phyloP scores from a whole-genome alignment of 768 basidiomycete genomes.

The Scleroderma citrinum region DNA sequence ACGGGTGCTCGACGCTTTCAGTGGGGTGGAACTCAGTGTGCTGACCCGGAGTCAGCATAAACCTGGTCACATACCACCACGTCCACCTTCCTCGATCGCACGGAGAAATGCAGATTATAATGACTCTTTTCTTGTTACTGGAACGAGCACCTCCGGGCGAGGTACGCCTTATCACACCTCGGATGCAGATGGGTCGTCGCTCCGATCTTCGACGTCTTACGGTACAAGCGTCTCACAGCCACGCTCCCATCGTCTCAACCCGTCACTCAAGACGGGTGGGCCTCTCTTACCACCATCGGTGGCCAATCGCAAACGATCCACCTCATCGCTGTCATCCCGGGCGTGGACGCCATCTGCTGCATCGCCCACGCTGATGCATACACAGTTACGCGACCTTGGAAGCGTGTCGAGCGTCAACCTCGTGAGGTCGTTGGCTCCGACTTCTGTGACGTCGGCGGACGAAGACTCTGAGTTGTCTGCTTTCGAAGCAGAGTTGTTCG shows the following conservation, averaged over 20 bases:
- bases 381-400: slow-evolving; percentile 27
- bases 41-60: slow-evolving; percentile 37
- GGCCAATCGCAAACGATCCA: slow-evolving; percentile 50
- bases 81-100: slow-evolving; percentile 22
- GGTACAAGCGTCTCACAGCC: slow-evolving; percentile 44
- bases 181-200: slow-evolving; percentile 47
- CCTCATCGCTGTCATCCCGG: slow-evolving; percentile 55
- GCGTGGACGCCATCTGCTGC: slow-evolving; percentile 32
- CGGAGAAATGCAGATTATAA: slow-evolving; percentile 23
- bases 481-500: slow-evolving; percentile 56
- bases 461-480: slow-evolving; percentile 33
- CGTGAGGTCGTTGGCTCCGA: slow-evolving; percentile 32
- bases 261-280: slow-evolving; percentile 31
- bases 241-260: slow-evolving; percentile 39
- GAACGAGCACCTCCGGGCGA: slow-evolving; percentile 22
- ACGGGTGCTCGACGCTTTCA: slow-evolving; percentile 73
- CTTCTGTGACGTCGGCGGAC: slow-evolving; percentile 14
- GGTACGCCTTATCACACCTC: slow-evolving; percentile 27
- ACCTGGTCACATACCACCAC: slow-evolving; percentile 17
- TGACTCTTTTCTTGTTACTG: slow-evolving; percentile 20
- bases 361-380: slow-evolving; percentile 24
- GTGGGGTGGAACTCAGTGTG: slow-evolving; percentile 67
- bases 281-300: slow-evolving; percentile 22
- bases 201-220: slow-evolving; percentile 47
- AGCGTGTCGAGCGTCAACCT: slow-evolving; percentile 48